These are phyloP conservation scores for Nicotiana undulata DNA, from an alignment of 257 asterid species.

Conservation along the genomic window DNA sequence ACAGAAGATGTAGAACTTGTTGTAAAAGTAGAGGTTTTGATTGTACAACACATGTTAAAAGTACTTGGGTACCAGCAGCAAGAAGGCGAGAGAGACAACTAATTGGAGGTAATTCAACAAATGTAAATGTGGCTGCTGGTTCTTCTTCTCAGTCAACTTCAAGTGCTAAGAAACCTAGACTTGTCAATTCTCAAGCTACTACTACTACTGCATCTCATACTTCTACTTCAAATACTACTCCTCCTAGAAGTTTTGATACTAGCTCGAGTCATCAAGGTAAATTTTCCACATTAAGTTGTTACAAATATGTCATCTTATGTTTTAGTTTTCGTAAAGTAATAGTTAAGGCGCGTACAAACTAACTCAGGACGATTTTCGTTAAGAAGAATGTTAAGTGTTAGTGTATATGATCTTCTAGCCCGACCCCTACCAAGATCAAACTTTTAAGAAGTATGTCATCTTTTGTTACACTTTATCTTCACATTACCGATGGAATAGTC, in stretches of 20 bases:
- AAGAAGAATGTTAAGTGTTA: too few relatives aligned
- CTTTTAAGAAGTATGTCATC: too few relatives aligned
- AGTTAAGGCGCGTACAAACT: too few relatives aligned
- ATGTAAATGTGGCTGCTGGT: constrained; percentile 21
- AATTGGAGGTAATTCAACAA: constrained; percentile 1
- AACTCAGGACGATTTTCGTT: too few relatives aligned
- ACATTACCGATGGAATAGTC: too few relatives aligned
- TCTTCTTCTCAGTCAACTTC: constrained; percentile 57
- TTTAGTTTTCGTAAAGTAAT: neutral
- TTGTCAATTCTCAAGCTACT: constrained; percentile 43
- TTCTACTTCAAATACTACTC: constrained; percentile 63
- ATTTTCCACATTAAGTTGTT: neutral
- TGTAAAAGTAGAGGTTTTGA: constrained; percentile 56
- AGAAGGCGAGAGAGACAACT: constrained; percentile 73
- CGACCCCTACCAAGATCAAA: too few relatives aligned
- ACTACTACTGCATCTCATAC: constrained; percentile 62
- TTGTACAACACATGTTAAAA: constrained; percentile 52
- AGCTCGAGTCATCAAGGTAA: constrained; percentile 60
- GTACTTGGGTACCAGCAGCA: constrained; percentile 71
- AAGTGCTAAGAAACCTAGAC: constrained; percentile 55
- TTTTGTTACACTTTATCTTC: too few relatives aligned
- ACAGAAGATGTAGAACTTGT: constrained; percentile 53
- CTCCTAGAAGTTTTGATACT: constrained; percentile 66
- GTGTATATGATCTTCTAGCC: too few relatives aligned
- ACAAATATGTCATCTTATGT: neutral